Percentiles rank a stretch among this genome's conserved stretches.
Conservation (phyloP, 345 rosid genomes). For the Lepidium aucheri region DNA sequence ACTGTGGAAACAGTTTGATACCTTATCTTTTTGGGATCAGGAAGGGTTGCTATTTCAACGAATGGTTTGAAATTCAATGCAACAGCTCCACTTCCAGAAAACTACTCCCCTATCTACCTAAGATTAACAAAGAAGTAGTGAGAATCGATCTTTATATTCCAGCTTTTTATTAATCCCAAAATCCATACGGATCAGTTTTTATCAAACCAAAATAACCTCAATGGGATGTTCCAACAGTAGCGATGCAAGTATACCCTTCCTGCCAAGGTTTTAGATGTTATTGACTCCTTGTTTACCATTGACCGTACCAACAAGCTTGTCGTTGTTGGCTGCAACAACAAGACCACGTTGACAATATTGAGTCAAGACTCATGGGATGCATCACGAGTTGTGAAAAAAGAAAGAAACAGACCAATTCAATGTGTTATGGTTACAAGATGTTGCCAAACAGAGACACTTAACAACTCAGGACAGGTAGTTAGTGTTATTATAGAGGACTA, state of each 20-base stretch:
- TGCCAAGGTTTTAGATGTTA: not conserved
- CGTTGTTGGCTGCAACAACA: constrained; percentile 7
- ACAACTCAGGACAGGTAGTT: not conserved
- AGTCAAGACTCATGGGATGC: not conserved
- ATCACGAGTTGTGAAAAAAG: not conserved
- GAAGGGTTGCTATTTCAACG: constrained; percentile 9
- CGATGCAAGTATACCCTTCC: not conserved
- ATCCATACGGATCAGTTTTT: not conserved
- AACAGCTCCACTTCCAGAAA: not conserved
- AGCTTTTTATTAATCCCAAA: not conserved
- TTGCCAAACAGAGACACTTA: constrained; percentile 22
- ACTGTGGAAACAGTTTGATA: constrained; percentile 30
- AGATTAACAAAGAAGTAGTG: not conserved
- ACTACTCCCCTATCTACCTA: not conserved
- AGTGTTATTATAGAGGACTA: not conserved
- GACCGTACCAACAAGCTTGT: not conserved
- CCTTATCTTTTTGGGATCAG: constrained; percentile 36
- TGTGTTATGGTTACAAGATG: not conserved
- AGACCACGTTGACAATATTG: not conserved
- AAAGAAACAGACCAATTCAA: not conserved
- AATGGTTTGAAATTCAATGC: constrained; percentile 6
- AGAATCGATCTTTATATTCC: not conserved
- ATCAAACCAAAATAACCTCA: constrained; percentile 6
- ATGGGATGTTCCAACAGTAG: not conserved
- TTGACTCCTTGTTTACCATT: not conserved